Base-by-base conservation (phyloP, 352 stramenopile species). In the Phytopythium sindhum region DNA sequence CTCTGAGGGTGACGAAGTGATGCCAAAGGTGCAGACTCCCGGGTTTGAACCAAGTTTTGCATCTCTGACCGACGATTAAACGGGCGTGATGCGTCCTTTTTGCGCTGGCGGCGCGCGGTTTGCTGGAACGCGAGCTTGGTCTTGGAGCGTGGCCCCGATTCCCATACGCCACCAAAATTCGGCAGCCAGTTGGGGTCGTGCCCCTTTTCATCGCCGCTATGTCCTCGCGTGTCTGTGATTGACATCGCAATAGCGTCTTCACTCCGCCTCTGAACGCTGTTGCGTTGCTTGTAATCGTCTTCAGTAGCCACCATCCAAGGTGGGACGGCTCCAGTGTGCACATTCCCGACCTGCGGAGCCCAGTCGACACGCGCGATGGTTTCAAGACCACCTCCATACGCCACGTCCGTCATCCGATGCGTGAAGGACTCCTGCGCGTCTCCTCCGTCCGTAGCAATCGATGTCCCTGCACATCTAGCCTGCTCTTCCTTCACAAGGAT, bases 141-240 rank as follows among this genome's bases (percentile, higher is more conserved):
- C 61, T 78, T 80, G 42, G 66, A 76, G 4, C 85, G 81, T 28
- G 83, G 72, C 0, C 83, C 83, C 44, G 88, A 80, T 60, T 93
- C 79, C 85, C 85, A 93, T 17, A 93, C 83, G 0, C 80, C 71
- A 15, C 85, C 83, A 63, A 93, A 93, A 47, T 91, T 91, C 24
- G 85, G 85, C 17, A 93, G 65, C 85, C 85, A 93, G 24, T 74
- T 72, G 12, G 69, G 47, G 19, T 69, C 67, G 50, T 82, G 75
- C 12, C 66, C 35, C 23, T 62, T 57, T 24, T 78, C 60, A 21
- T 48, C 21, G 80, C 50, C 35, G 64, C 39, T 17, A 9, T 2
- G 26, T 15, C 17, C 51, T n/a, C 8, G 12, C 26, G 51, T 11
- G 10, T 15, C n/a, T 10, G 24, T 35, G 7, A 1, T 35, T 55